Percentiles rank a stretch among this genome's conserved stretches.
phyloP scores from a whole-genome alignment of 768 basidiomycete genomes.

The Boletus sp. region DNA sequence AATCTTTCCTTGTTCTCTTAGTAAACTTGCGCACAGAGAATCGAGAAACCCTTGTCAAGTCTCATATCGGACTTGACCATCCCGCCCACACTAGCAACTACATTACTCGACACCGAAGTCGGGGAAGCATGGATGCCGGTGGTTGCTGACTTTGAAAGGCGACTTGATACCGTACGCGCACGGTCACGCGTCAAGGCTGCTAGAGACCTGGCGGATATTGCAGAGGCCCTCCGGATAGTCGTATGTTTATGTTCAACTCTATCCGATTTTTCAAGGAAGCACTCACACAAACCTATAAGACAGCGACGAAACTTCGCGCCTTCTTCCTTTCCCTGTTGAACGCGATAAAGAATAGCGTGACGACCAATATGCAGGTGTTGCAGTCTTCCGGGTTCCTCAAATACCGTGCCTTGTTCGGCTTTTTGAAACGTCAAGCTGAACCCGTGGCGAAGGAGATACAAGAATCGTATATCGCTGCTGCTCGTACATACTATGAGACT shows the following conservation, averaged over 20 bases:
- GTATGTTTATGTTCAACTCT: conserved; percentile 54
- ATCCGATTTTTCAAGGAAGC: background rate
- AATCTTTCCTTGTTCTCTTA: background rate
- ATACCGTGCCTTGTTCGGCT: conserved; percentile 76
- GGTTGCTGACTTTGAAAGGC: conserved; percentile 77
- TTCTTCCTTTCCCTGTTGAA: conserved; percentile 84
- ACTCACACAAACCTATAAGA: conserved; percentile 43
- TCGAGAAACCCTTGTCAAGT: conserved; percentile 81
- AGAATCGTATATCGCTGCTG: conserved; percentile 76
- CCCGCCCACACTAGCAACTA: conserved; percentile 70
- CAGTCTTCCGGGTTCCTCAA: conserved; percentile 86
- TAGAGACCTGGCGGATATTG: conserved; percentile 75
- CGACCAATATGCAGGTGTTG: conserved; percentile 89
- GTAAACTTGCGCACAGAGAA: conserved; percentile 53
- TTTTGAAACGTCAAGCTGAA: conserved; percentile 79
- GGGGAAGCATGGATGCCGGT: conserved; percentile 85
- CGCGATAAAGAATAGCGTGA: conserved; percentile 77
- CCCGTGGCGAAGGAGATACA: conserved; percentile 85
- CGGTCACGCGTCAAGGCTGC: conserved; percentile 86
- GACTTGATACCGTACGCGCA: conserved; percentile 62
- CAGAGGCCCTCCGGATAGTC: conserved; percentile 85
- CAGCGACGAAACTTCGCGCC: conserved; percentile 80
- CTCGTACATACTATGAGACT: conserved; percentile 93
- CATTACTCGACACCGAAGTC: conserved; percentile 81
- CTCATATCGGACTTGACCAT: conserved; percentile 80